phyloP scores from a whole-genome alignment of 2,329 filamentous ascomycete genomes.

The Colletotrichum sp. region DNA sequence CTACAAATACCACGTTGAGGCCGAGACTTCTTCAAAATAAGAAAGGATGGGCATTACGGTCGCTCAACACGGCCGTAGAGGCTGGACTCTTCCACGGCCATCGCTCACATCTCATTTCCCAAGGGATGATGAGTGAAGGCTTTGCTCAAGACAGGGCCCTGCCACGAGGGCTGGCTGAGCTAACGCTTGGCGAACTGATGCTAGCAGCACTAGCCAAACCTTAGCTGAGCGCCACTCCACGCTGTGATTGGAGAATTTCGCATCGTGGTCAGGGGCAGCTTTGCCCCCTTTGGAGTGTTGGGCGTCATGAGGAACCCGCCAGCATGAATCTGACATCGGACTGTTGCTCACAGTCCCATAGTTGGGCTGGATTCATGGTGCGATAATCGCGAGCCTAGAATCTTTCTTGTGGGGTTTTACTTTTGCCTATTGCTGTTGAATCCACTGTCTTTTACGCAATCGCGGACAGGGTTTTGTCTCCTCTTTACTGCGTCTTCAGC shows the following conservation, averaged over 20 bases:
- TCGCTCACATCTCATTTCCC: background rate
- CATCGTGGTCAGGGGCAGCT: background rate
- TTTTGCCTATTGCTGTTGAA: background rate
- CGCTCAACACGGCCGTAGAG: background rate
- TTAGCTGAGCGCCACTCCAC: background rate
- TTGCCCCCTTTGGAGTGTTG: background rate
- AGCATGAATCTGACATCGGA: background rate
- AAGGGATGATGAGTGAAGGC: background rate
- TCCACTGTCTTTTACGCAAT: background rate
- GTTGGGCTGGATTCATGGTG: background rate
- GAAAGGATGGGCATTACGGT: background rate
- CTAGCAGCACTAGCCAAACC: constrained; percentile 7
- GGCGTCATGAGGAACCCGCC: background rate
- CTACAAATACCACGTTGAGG: background rate
- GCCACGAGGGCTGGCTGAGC: constrained; percentile 9
- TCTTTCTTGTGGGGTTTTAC: background rate
- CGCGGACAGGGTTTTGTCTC: background rate
- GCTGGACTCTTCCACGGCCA: background rate
- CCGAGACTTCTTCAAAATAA: background rate
- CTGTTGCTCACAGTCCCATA: background rate
- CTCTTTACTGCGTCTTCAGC: background rate
- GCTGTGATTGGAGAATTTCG: background rate
- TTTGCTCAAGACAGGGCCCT: background rate
- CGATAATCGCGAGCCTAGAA: background rate
- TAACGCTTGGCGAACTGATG: background rate